Base-by-base conservation (phyloP, 148 eudicot genomes). In the Suaeda aralocaspica region DNA sequence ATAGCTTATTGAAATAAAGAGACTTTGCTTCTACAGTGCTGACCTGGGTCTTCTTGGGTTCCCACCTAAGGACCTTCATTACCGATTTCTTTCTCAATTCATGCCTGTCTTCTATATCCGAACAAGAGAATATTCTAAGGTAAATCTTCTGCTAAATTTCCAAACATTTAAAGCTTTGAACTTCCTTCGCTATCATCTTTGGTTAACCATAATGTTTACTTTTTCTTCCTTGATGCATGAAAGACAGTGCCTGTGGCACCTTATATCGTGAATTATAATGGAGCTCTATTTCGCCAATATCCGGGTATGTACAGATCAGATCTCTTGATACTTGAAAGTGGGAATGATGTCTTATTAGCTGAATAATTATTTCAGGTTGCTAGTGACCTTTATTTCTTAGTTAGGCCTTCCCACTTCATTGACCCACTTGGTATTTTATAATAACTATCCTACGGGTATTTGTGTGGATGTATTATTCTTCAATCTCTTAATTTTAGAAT, bases 211-310 rank as follows among this genome's bases (percentile, higher is more conserved):
- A 39, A 22, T 45, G 74, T 58, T 60, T 59, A 7, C 71, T 41
- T 69, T 30, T 9, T 29, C 45, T 63, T 57, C 30, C 62, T 74
- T 74, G 69, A 61, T 49, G 69, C 69, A 69, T 82, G 86, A 81
- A 87, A 94, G 99, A 94, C 99, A 80, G 84, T 94, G 76, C 88
- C 90, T 50, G 99, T 94, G 87, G 90, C 97, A 50, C 99, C 99
- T 58, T 94, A 77, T 74, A 78, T 94, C 28, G 86, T 94, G 83
- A 94, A 94, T 76, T 94, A 94, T 80, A 88, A 63, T 64, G 99
- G 99, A 79, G 99, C 99, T 57, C 70, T 94, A 55, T 94, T 94
- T 76, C 99, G 99, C 33, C 96, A 94, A 80, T 94, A 91, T 70
- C 99, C 99, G 70, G 99, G 99, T 94, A 78, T 82, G 83, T 42